phyloP scores from a whole-genome alignment of 805 yeast genomes.

The Metschnikowia arizonensis region DNA sequence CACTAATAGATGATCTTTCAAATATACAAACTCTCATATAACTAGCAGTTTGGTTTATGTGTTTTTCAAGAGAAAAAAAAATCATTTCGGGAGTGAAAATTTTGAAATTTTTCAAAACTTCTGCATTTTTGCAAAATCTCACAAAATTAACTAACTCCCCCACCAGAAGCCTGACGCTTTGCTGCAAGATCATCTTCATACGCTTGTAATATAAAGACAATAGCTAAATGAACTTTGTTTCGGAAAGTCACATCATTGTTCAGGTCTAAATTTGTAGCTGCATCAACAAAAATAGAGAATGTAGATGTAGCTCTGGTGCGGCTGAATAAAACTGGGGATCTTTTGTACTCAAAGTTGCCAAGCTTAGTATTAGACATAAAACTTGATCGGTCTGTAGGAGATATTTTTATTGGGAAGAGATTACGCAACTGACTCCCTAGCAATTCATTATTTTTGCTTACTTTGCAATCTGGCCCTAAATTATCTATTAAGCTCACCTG shows the following conservation, averaged over 20 bases:
- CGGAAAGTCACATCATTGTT: conserved; percentile 10
- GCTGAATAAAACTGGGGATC: conserved; percentile 10
- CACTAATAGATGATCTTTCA: not conserved
- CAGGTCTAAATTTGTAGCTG: conserved; percentile 6
- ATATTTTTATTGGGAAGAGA: conserved; percentile 5
- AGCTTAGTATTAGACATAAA: conserved; percentile 8
- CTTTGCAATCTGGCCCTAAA: conserved; percentile 10
- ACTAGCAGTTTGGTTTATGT: not conserved
- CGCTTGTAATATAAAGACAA: conserved; percentile 9
- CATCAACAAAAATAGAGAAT: conserved; percentile 8
- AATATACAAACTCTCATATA: not conserved
- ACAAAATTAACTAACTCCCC: too few species aligned
- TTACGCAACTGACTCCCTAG: conserved; percentile 7
- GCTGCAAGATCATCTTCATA: conserved; percentile 10
- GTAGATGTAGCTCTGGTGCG: conserved; percentile 10
- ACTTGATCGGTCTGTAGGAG: conserved; percentile 4
- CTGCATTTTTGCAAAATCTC: not conserved
- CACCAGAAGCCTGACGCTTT: not conserved
- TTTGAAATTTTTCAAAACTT: not conserved
- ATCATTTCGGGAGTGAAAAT: not conserved
- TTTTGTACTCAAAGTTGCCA: conserved; percentile 10
- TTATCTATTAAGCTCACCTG: conserved; percentile 12
- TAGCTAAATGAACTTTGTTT: conserved; percentile 6
- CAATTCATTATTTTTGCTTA: conserved; percentile 9
- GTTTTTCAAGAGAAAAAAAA: not conserved